phyloP scores from a whole-genome alignment of 495 filamentous ascomycete genomes.

The Lophium mytilinum region DNA sequence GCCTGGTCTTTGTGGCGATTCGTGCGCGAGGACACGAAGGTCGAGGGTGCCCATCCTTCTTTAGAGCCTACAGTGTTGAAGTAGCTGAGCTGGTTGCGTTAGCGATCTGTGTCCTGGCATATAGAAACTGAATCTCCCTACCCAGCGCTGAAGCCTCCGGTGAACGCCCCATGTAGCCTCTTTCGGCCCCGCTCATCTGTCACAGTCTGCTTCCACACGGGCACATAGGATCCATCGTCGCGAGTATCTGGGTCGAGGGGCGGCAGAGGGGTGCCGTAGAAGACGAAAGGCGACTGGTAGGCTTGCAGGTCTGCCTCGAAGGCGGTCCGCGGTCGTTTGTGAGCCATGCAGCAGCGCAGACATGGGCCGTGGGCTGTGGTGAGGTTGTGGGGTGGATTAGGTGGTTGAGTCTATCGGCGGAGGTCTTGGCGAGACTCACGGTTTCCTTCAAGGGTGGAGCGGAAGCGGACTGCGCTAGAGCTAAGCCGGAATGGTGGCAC shows the following conservation, averaged over 20 bases:
- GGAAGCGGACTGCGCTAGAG: too few species aligned
- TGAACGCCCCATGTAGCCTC: slow-evolving; percentile 91
- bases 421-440: too few species aligned
- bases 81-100: slow-evolving; percentile 51
- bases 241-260: slow-evolving; percentile 66
- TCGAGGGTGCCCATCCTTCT: slow-evolving; percentile 90
- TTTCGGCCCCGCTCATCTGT: slow-evolving; percentile 88
- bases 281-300: slow-evolving; percentile 67
- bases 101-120: slow-evolving; percentile 27
- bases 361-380: too few species aligned
- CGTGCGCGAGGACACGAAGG: slow-evolving; percentile 82
- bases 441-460: too few species aligned
- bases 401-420: too few species aligned
- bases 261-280: slow-evolving; percentile 82
- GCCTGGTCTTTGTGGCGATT: slow-evolving; percentile 63
- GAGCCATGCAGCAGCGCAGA: not conserved
- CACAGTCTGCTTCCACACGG: slow-evolving; percentile 95
- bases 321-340: slow-evolving; percentile 41
- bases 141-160: slow-evolving; percentile 94
- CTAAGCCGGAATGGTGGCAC: too few species aligned
- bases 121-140: slow-evolving; percentile 38
- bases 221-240: slow-evolving; percentile 91
- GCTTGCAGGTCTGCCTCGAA: slow-evolving; percentile 71
- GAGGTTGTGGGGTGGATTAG: too few species aligned
- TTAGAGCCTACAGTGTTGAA: slow-evolving; percentile 98